phyloP scores from a whole-genome alignment of 2,329 filamentous ascomycete species.

The Botrytis aclada region DNA sequence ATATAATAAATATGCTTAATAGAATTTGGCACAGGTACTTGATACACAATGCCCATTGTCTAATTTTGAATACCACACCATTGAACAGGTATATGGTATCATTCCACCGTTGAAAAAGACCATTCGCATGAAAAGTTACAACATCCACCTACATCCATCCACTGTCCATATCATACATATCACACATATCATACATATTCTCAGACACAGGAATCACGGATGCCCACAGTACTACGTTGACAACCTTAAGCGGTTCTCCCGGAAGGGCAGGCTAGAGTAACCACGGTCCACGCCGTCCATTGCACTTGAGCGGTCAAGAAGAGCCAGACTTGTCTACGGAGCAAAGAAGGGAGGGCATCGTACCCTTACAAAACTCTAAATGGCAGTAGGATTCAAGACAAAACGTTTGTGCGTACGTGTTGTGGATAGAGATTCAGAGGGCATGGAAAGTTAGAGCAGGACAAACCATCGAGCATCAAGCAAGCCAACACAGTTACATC shows the following conservation, averaged over 20 bases:
- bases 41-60: background rate
- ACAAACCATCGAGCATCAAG: background rate
- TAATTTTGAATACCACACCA: background rate
- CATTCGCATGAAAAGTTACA: background rate
- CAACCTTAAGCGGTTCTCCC: background rate
- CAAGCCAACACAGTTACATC: background rate
- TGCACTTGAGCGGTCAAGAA: conserved; percentile 21
- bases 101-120: background rate
- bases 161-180: background rate
- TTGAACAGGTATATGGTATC: background rate
- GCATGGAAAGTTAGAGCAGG: background rate
- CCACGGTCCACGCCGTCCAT: conserved; percentile 7
- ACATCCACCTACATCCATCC: background rate
- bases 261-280: background rate
- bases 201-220: background rate
- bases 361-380: background rate
- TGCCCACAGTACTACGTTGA: background rate
- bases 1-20: background rate
- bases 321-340: conserved; percentile 1
- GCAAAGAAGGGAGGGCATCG: background rate
- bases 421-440: background rate
- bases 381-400: background rate
- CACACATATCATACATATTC: background rate
- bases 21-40: too few species aligned
- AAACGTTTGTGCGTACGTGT: conserved; percentile 7